Evolutionary conservation across 805 yeast genomes (phyloP).

Genomic region (Cyberlindnera veronae): DNA sequence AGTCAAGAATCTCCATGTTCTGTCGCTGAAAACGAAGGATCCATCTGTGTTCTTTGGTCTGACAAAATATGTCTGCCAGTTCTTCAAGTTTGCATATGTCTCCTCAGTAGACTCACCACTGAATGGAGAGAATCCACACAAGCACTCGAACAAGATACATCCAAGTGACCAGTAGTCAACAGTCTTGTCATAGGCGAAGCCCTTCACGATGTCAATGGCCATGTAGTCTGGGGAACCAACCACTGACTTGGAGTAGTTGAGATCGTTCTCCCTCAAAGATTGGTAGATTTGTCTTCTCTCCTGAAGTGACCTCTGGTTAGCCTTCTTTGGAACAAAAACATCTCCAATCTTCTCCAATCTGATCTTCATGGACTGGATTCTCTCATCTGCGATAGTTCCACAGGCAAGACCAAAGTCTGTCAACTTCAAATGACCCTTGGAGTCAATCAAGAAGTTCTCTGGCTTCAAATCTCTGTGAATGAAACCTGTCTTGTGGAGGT

Average conservation of each 20-base stretch:
- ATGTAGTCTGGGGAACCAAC: slow-evolving; percentile 99
- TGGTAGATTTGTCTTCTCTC: slow-evolving; percentile 88
- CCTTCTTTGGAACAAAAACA: slow-evolving; percentile 51
- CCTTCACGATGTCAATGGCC: slow-evolving; percentile 92
- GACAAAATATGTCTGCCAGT: slow-evolving; percentile 84
- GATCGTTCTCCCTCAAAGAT: slow-evolving; percentile 67
- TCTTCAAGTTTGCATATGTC: slow-evolving; percentile 87
- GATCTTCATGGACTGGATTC: slow-evolving; percentile 88
- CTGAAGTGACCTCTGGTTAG: slow-evolving; percentile 61
- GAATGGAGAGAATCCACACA: slow-evolving; percentile 97
- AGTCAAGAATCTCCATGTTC: slow-evolving; percentile 89
- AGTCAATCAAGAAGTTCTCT: slow-evolving; percentile 85
- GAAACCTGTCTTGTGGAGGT: slow-evolving; percentile 90
- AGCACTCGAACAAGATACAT: slow-evolving; percentile 92
- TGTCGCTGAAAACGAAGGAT: slow-evolving; percentile 86
- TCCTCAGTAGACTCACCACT: slow-evolving; percentile 92
- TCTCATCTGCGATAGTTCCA: slow-evolving; percentile 87
- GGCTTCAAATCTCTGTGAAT: slow-evolving; percentile 97
- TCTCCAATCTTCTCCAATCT: slow-evolving; percentile 69
- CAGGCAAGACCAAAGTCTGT: slow-evolving; percentile 98
- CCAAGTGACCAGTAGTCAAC: slow-evolving; percentile 99
- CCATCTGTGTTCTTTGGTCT: slow-evolving; percentile 94
- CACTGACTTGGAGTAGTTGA: slow-evolving; percentile 88
- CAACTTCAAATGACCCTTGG: slow-evolving; percentile 86
- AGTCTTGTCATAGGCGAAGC: slow-evolving; percentile 89